Base-by-base conservation (phyloP, 208 protist species). In the Trypanosoma mega region DNA sequence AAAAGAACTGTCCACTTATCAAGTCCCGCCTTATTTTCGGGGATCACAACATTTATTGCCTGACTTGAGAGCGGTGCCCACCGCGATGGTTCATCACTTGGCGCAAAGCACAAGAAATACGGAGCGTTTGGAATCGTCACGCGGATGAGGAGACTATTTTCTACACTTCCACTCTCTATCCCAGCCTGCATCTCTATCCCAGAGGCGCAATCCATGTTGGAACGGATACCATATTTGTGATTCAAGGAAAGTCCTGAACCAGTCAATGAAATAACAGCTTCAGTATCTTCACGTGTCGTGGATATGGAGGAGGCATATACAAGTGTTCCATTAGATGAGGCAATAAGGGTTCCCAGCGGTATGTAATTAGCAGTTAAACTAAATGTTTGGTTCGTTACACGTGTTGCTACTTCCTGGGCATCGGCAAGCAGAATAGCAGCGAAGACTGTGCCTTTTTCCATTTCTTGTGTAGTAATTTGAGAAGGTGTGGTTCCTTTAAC, bases 71-170 rank as follows among this genome's bases (percentile, higher is more conserved):
- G 75, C 11, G 69, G 41, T 61, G 76, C 71, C 46, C 76, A 73
- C n/a, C 43, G 31, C 26, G 43, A 61, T 26, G 41, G 53, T 9
- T 66, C 72, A 55, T 93, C 83, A 5, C 44, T 61, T 2, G 83
- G 78, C n/a, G 71, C 76, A 69, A 87, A 87, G 72, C 82, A 93
- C n/a, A 93, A 12, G 49, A 68, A 70, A 27, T 87, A 81, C 12
- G 50, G 37, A 14, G 44, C 50, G 8, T 21, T 27, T 36, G 67
- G 68, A n/a, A 73, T 63, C 16, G 51, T 63, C 24, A 89, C 76
- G 52, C 41, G 48, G 18, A 93, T 59, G n/a, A 60, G 33, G 9
- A 93, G 29, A 27, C 62, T 16, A 6, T 70, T 77, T 0, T 41
- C 50, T 0, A 53, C 31, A 9, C 31, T 48, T 43, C 64, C 36